A percentile compares a stretch with the other conserved stretches of the same genome.
Conservation (phyloP, 1,139 yeast genomes). For the Yamadazyma taylorii region DNA sequence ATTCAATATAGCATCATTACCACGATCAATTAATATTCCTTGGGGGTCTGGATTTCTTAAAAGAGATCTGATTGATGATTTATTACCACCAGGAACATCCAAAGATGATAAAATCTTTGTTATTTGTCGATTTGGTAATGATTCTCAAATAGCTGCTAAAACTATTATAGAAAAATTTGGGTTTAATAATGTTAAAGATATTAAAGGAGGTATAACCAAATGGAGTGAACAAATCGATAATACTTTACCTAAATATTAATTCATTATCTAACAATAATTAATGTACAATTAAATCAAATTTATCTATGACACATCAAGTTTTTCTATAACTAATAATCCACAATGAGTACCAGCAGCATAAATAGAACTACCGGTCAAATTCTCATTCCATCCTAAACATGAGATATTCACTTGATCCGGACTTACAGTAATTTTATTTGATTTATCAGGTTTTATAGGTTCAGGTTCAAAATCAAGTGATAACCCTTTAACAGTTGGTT, state of each 20-base stretch:
- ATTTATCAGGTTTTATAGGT: slow-evolving; percentile 28
- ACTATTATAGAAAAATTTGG: slow-evolving; percentile 52
- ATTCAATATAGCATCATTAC: slow-evolving; percentile 62
- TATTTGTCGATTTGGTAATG: slow-evolving; percentile 88
- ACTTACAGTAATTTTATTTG: slow-evolving; percentile 35
- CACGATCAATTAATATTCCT: slow-evolving; percentile 64
- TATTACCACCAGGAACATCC: slow-evolving; percentile 21
- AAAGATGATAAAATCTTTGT: slow-evolving; percentile 38
- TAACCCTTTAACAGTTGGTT: slow-evolving; percentile 11
- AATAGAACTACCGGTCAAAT: slow-evolving; percentile 48
- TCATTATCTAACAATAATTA: too few species aligned
- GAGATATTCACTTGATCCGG: slow-evolving; percentile 58
- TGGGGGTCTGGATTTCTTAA: slow-evolving; percentile 49
- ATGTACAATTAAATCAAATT: too few species aligned
- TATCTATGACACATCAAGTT: slow-evolving; percentile 30
- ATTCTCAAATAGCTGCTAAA: slow-evolving; percentile 76
- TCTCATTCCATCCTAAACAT: slow-evolving; percentile 64
- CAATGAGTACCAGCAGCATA: slow-evolving; percentile 66
- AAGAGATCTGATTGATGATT: slow-evolving; percentile 23
- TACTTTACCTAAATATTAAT: slow-evolving; percentile 67
- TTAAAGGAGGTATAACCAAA: slow-evolving; percentile 72
- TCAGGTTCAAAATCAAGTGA: slow-evolving; percentile 20
- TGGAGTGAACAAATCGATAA: slow-evolving; percentile 70
- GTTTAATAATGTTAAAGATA: slow-evolving; percentile 55
- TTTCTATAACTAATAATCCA: slow-evolving; percentile 69